Conservation (phyloP, 208 protist species). For the Trypanosoma cruzi region DNA sequence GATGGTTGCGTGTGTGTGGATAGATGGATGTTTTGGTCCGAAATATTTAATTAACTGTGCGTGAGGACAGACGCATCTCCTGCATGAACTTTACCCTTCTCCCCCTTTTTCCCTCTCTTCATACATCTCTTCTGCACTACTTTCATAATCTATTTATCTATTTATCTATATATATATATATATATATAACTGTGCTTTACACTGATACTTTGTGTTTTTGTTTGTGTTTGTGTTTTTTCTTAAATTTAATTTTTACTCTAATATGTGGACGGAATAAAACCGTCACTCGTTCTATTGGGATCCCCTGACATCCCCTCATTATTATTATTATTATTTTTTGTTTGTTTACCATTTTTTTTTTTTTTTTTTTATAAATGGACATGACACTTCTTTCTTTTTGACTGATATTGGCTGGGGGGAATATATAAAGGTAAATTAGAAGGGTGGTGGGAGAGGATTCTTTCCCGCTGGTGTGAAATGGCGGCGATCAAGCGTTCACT, state of each 20-base stretch:
- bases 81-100: background rate
- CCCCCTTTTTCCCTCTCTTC: background rate
- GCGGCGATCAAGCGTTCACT: constrained; percentile 75
- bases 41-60: background rate
- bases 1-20: background rate
- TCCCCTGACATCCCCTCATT: background rate
- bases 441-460: background rate
- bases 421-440: background rate
- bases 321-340: too few relatives aligned
- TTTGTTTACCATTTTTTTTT: background rate
- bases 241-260: background rate
- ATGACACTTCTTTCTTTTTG: background rate
- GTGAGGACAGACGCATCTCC: background rate
- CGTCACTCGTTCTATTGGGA: background rate
- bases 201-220: background rate
- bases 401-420: background rate
- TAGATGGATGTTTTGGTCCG: background rate
- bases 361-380: background rate
- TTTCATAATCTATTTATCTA: background rate
- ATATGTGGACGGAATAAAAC: background rate
- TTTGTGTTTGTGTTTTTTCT: background rate
- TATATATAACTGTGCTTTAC: background rate
- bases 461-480: constrained; percentile 22
- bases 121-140: background rate
- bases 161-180: background rate